Evolutionary conservation across 306 rosid species (phyloP), one percentile per base, ranked within the genome.

Genomic region (Pachyrhizus erosus): DNA sequence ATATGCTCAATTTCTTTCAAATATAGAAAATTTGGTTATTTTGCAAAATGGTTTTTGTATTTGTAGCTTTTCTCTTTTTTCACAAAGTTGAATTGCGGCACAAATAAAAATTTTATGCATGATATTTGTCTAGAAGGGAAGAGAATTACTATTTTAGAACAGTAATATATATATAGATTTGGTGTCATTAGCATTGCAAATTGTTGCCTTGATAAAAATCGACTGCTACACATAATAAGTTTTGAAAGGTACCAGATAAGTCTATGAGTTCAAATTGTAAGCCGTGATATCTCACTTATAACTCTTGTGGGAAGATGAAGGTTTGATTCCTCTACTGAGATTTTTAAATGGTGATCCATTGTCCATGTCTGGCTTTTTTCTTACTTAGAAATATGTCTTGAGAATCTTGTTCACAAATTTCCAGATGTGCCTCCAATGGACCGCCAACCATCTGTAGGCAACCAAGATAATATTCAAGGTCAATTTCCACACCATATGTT

Each of bases 401-500:
- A 87, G 34, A 75, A 48, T 84, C 33, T 73, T 87, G 76, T 77
- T 77, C 23, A 27, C 77, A 81, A 24, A 13, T 89, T 84, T 83
- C 40, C 92, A 96, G 98, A 92, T 86, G 91, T 86, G 82, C 84
- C 90, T 78, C 86, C 91, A 27, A 20, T 51, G 84, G 93, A 89
- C 70, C 87, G 75, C 81, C 96, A 91, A 85, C 86, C 89, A 76
- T 87, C 89, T 10, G 62, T 73, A 3, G 91, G 94, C 55, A 86
- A 85, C 67, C 98, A 82, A 75, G 98, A 91, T 74, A 85, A 95
- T 86, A 78, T 87, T 84, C 99, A 87, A 42, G 98, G 97, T 33
- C 98, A 93, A 80, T 94, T 87, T 88, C 97, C 97, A n/a, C 97
- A 77, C 82, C 96, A 89, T 57, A 87, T 96, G 93, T 92, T 75